phyloP scores from a whole-genome alignment of 2,329 filamentous ascomycete species.

The Aspergillus bombycis region DNA sequence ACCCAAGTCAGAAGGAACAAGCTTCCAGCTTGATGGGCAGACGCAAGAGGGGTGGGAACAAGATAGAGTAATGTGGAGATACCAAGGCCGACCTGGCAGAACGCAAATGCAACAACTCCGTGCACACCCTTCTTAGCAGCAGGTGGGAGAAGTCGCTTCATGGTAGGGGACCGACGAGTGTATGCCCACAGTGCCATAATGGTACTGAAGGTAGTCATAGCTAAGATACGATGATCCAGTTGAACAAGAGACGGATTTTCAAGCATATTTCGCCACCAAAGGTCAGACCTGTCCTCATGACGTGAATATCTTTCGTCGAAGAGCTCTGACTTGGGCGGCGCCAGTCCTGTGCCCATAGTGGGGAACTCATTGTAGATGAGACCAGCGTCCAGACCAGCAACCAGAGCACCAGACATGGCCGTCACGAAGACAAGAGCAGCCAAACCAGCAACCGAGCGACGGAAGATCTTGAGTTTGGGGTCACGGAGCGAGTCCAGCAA shows the following conservation, averaged over 20 bases:
- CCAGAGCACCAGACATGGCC: conserved; percentile 89
- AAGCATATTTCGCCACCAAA: conserved; percentile 97
- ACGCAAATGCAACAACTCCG: conserved; percentile 81
- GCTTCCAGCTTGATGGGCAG: conserved; percentile 89
- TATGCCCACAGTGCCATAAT: conserved; percentile 82
- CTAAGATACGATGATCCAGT: conserved; percentile 90
- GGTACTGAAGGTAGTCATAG: conserved; percentile 82
- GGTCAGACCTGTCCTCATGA: conserved; percentile 73
- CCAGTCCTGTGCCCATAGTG: conserved; percentile 82
- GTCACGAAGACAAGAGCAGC: conserved; percentile 81
- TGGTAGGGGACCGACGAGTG: conserved; percentile 66
- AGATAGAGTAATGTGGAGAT: conserved; percentile 93
- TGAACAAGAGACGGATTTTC: conserved; percentile 97
- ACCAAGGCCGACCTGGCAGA: conserved; percentile 80
- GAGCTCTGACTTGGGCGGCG: conserved; percentile 80
- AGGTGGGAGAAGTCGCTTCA: conserved; percentile 61
- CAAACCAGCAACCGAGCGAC: conserved; percentile 71
- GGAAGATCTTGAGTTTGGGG: conserved; percentile 73
- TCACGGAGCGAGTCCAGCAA: conserved; percentile 65
- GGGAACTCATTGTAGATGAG: conserved; percentile 99
- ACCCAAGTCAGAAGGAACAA: conserved; percentile 82
- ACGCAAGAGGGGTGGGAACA: conserved; percentile 84
- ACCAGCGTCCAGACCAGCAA: conserved; percentile 92
- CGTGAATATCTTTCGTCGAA: conserved; percentile 85
- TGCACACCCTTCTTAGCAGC: conserved; percentile 70